Conservation (phyloP, 441 rosid genomes). For the Populus hybrid region DNA sequence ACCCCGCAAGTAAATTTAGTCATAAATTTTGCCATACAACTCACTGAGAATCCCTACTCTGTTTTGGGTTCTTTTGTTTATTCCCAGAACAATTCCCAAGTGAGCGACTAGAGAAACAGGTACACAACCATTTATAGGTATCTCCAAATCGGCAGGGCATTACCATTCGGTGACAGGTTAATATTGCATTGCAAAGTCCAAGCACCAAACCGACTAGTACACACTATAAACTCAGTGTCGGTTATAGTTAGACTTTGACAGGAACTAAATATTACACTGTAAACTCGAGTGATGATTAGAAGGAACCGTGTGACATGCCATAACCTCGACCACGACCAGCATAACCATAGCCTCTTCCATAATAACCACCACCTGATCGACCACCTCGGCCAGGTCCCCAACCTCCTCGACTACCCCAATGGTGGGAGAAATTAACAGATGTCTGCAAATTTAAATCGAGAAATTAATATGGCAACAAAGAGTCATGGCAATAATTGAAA, state of each 20-base stretch:
- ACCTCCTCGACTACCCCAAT: slow-evolving; percentile 43
- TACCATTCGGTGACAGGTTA: not conserved
- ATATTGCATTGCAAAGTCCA: not conserved
- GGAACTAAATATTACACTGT: not conserved
- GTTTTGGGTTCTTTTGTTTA: not conserved
- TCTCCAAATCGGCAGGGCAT: not conserved
- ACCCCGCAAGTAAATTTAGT: no score
- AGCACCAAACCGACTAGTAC: not conserved
- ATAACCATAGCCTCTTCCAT: slow-evolving; percentile 34
- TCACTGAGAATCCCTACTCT: not conserved
- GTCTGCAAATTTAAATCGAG: slow-evolving; percentile 22
- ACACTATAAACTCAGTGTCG: not conserved
- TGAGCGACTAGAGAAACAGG: not conserved
- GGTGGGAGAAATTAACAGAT: slow-evolving; percentile 51
- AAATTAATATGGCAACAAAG: no score
- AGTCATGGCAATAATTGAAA: not conserved
- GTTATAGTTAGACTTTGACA: not conserved
- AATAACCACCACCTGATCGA: slow-evolving; percentile 26
- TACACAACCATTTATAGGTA: not conserved
- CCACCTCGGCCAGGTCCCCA: slow-evolving; percentile 36
- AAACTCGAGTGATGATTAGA: not conserved
- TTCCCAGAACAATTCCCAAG: not conserved
- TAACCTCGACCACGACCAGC: slow-evolving; percentile 27
- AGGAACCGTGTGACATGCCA: slow-evolving; percentile 1
- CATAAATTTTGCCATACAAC: not conserved